Base-by-base conservation (phyloP, 129 eudicot species). In the Deinandra increscens region DNA sequence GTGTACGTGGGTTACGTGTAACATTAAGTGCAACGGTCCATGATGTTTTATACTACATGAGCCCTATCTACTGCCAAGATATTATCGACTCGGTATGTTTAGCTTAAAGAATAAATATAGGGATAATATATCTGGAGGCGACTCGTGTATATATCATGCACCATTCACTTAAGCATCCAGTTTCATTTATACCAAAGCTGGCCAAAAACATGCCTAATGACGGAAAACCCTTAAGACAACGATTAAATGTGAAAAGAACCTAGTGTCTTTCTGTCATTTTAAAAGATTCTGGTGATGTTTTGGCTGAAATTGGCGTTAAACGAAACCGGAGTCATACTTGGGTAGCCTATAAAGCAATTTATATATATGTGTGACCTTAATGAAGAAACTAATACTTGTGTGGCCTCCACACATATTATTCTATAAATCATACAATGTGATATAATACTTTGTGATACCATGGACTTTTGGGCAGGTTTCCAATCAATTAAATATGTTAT, bases 21-120 rank as follows among this genome's bases (percentile, higher is more conserved):
- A 86, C 78, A 66, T 72, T 89, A 81, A 87, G 98, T 83, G 98
- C 97, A 67, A 93, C 98, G 44, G 98, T 87, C 85, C 98, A 93
- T 71, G 97, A 93, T 78, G 88, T 93, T 31, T 77, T 93, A 66
- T 93, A 89, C 84, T 93, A 93, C 87, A 93, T 93, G 98, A 93
- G 98, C 85, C 98, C 98, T 43, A 87, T 93, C 74, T 87, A 93
- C 72, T 89, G 98, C 87, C 98, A 93, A 79, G 92, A 82, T 69
- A 93, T 93, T 54, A 89, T 93, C 76, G 86, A 93, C 78, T 93
- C 98, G 81, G 98, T 93, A 83, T 49, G 70, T 49, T 60, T 37
- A 69, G 37, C 37, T 69, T 50, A 26, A 26, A 58, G 12, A 58
- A 18, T n/a, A 10, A 55, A 55, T 31, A 12, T 31, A 5, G 36